Base-by-base conservation (phyloP, 441 rosid genomes). In the Rhodomyrtus psidioides region DNA sequence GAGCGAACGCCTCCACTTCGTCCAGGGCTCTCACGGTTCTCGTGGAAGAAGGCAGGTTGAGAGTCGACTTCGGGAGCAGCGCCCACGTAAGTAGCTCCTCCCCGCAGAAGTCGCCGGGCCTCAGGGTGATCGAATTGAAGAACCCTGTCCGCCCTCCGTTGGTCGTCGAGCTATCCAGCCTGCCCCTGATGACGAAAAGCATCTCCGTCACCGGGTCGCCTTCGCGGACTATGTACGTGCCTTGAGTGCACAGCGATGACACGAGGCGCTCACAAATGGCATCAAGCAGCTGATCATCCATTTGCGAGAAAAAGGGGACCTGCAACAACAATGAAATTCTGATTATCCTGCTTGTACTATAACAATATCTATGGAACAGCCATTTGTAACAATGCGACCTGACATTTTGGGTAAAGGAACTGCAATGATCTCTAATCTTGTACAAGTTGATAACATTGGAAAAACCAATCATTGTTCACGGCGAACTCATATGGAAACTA, bases 61-160 rank as follows among this genome's bases (percentile, higher is more conserved):
- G 90, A 12, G 91, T 89, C 12, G 96, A 94, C 81, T 93, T 94
- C 3, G 98, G 98, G 74, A 94, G 94, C 87, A 97, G 57, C 8
- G 98, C 99, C 99, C 99, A 97, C 0, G 99, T 89, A 9, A 96
- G 98, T 81, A 96, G 94, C 91, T 97, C 99, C 91, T 97, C 99
- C 1, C 99, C 97, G 5, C 98, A 95, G 16, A 97, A 97, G 65
- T 96, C 99, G 12, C 98, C 96, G 13, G 98, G 96, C 70, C 95
- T 92, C 9, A 94, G 83, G 82, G 93, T 93, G 83, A 93, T 95
- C 44, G 98, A 93, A 86, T 97, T 95, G 94, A 91, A 93, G 93
- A 97, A 97, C 54, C 99, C 98, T 12, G 95, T 91, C 55, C 95
- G 89, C 28, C 99, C 99, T 83, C 99, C 99, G 70, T 96, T 93